phyloP scores from a whole-genome alignment of 179 eudicot genomes.

The Silene noctiflora region DNA sequence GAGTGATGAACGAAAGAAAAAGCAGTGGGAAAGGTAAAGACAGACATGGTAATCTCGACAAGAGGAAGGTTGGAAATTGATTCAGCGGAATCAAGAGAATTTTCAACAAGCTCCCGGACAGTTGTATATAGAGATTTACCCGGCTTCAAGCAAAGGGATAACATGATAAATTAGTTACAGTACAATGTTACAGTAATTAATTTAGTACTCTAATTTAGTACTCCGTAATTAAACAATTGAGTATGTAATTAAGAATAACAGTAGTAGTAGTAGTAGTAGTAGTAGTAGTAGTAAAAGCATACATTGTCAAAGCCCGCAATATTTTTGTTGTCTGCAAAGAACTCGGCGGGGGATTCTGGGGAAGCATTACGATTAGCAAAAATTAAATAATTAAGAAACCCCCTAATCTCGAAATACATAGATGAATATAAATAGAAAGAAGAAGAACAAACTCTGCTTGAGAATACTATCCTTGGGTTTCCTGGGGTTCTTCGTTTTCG shows the following conservation, averaged over 20 bases:
- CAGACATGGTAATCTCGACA: conserved; percentile 81
- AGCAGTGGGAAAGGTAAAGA: not conserved
- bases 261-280: not conserved
- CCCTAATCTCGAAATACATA: not conserved
- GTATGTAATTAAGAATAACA: too few species aligned
- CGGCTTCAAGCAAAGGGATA: conserved; percentile 44
- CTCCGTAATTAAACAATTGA: too few species aligned
- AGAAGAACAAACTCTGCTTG: conserved; percentile 60
- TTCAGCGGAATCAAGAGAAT: conserved; percentile 94
- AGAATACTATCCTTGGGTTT: conserved; percentile 72
- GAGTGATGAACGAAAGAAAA: not conserved
- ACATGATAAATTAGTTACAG: too few species aligned
- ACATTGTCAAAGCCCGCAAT: conserved; percentile 98
- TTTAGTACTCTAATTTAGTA: too few species aligned
- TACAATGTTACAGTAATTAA: too few species aligned
- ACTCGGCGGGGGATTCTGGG: conserved; percentile 85
- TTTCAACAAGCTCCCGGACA: conserved; percentile 95
- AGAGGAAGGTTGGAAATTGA: conserved; percentile 88
- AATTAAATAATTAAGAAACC: not conserved
- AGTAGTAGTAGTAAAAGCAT: conserved; percentile 15
- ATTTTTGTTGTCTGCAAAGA: conserved; percentile 94
- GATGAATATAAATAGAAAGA: not conserved
- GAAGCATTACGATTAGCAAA: not conserved
- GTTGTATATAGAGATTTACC: conserved; percentile 91
- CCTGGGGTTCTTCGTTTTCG: conserved; percentile 55